Percentiles rank a stretch among this genome's conserved stretches.
These are phyloP conservation scores for Sporothrix globosa DNA, from an alignment of 2,329 filamentous ascomycete genomes.

Conservation along the genomic window DNA sequence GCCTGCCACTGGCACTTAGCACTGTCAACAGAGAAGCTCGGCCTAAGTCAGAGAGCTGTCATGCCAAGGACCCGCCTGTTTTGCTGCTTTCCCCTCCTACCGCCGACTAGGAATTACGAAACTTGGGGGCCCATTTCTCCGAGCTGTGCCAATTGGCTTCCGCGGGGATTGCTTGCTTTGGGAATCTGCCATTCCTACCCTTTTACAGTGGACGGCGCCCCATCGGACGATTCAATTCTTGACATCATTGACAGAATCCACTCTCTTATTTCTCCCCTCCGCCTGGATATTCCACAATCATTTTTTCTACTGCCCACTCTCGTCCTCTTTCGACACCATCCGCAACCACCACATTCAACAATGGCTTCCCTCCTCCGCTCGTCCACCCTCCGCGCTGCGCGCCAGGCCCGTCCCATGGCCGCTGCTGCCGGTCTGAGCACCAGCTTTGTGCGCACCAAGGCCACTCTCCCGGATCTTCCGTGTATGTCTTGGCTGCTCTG, in stretches of 20 bases:
- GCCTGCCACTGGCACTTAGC: not conserved
- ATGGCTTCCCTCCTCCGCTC: conserved; percentile 47
- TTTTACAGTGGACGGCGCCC: not conserved
- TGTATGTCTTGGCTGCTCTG: conserved; percentile 47
- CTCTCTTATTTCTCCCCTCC: not conserved
- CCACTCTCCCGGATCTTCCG: conserved; percentile 85
- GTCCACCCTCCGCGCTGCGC: conserved; percentile 72
- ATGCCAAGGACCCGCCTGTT: not conserved
- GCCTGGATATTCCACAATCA: too few relatives aligned
- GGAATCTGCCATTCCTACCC: not conserved
- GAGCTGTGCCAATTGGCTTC: conserved; percentile 26
- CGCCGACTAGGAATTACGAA: conserved; percentile 29
- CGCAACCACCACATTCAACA: conserved; percentile 2
- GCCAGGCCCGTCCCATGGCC: conserved; percentile 68
- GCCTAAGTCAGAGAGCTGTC: conserved; percentile 6
- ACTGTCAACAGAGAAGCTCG: conserved; percentile 19
- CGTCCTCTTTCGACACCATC: not conserved
- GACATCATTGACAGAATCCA: conserved; percentile 23
- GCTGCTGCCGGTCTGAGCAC: conserved; percentile 67
- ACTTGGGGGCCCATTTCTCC: conserved; percentile 19
- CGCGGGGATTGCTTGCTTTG: not conserved
- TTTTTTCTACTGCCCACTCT: not conserved
- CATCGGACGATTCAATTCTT: conserved; percentile 4
- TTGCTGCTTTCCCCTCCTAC: not conserved
- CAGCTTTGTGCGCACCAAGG: conserved; percentile 82